Base-by-base conservation (phyloP, 2,329 filamentous ascomycete species). In the Chrysoporthe austroafricana region DNA sequence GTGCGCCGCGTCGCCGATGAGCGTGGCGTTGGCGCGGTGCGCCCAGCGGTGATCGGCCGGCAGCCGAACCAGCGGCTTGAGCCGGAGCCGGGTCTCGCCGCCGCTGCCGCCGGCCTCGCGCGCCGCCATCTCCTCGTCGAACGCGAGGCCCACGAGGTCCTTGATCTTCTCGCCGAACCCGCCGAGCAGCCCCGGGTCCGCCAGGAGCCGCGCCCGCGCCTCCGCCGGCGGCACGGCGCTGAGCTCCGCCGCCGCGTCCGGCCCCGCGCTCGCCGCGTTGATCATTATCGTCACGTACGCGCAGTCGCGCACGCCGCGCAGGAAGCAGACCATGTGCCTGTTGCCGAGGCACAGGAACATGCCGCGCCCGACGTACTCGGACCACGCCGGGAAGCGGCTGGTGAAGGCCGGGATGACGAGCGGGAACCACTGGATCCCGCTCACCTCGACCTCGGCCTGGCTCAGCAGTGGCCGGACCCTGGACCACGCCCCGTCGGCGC, bases 1-100 rank as follows among this genome's bases (percentile, higher is more conserved):
- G 73, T 88, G 85, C 8, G 84, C 85, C 0, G 85, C 83, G 71
- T 88, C 85, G 3, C 86, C 86, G 21, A 88, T 73, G 14, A 88
- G 74, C 0, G 86, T 85, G 3, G 82, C 76, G 3, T 84, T 82
- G 0, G 76, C 48, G 4, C 74, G 72, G 13, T 77, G 69, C 5
- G 77, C 69, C 84, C 85, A 88, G 0, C 62, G 62, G 14, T 77
- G 69, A 0, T 80, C 80, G 1, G 81, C 69, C 0, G 85, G 83
- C 2, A 88, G 76, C 67, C 79, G 79, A 71, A 77, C 76, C 0
- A 79, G 66, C 0, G 75, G 71, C 58, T 72, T 73, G 34, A 75
- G 26, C 11, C 73, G 71, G 2, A 76, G 62, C 39, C 42, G n/a
- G 1, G 63, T 61, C 0, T 67, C 68, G 11, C 68, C 70, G 1